phyloP scores from a whole-genome alignment of 495 filamentous ascomycete species.

The Cryomyces antarcticus region DNA sequence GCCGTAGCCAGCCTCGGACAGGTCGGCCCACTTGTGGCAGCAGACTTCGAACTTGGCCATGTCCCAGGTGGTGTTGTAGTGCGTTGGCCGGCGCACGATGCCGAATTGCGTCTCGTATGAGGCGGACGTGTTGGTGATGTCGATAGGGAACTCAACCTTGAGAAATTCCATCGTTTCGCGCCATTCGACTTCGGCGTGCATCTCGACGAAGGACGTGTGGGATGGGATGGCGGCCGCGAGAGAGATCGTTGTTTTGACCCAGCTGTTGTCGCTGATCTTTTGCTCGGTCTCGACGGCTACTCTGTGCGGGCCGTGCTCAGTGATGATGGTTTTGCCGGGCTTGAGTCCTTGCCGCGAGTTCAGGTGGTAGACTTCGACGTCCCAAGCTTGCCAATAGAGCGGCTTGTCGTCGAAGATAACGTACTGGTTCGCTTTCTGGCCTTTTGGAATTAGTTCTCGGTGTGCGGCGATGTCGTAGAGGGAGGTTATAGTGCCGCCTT shows the following conservation, averaged over 20 bases:
- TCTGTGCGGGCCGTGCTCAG: conserved; percentile 51
- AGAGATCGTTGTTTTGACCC: conserved; percentile 70
- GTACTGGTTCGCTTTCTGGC: conserved; percentile 68
- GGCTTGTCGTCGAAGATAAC: conserved; percentile 97
- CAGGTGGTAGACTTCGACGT: conserved; percentile 90
- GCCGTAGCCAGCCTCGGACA: conserved; percentile 80
- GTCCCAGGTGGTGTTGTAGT: conserved; percentile 95
- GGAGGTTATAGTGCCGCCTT: conserved; percentile 60
- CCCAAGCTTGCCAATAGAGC: conserved; percentile 97
- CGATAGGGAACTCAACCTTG: conserved; percentile 95
- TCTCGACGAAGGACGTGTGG: conserved; percentile 52
- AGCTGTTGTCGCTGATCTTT: conserved; percentile 68
- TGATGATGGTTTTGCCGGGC: conserved; percentile 41
- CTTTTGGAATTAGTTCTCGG: conserved; percentile 61
- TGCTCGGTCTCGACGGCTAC: conserved; percentile 65
- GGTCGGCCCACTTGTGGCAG: conserved; percentile 93
- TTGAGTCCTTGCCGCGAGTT: conserved; percentile 62
- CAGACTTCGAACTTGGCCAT: conserved; percentile 99
- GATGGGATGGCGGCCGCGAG: conserved; percentile 44
- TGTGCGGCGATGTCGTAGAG: conserved; percentile 48
- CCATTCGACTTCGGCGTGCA: conserved; percentile 76
- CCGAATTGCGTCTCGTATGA: conserved; percentile 95
- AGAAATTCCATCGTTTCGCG: conserved; percentile 91
- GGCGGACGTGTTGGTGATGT: conserved; percentile 77
- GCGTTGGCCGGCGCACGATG: conserved; percentile 69